Percentiles rank a stretch among this genome's conserved stretches.
These are phyloP conservation scores for Daldinia sp. DNA, from an alignment of 2,329 filamentous ascomycete genomes.

Conservation along the genomic window DNA sequence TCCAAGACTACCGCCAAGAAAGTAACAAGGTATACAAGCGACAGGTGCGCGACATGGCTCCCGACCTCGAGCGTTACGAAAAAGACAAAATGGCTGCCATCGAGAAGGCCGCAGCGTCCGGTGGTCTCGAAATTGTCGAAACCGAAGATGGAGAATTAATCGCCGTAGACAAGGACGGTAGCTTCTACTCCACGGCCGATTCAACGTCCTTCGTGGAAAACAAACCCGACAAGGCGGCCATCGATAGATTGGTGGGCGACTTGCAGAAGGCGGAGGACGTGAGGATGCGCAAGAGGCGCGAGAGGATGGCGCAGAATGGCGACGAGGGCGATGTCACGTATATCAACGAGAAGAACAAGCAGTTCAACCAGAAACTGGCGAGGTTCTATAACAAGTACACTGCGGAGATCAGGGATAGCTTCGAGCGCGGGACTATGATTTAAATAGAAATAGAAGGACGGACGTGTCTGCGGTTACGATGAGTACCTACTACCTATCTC, in stretches of 20 bases:
- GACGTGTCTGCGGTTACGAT: too few species aligned
- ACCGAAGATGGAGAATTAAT: constrained; percentile 95
- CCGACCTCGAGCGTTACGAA: constrained; percentile 85
- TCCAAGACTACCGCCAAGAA: constrained; percentile 87
- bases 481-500: too few species aligned
- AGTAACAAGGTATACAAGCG: constrained; percentile 93
- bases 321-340: constrained; percentile 94
- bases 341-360: constrained; percentile 99
- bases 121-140: constrained; percentile 91
- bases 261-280: constrained; percentile 88
- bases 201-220: constrained; percentile 83
- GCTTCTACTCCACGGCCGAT: constrained; percentile 89
- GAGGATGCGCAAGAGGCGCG: constrained; percentile 83
- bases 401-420: constrained; percentile 93
- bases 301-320: constrained; percentile 78
- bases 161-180: constrained; percentile 89
- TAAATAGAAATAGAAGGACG: constrained; percentile 54
- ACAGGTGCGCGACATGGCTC: constrained; percentile 79
- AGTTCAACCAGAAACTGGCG: constrained; percentile 97
- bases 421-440: constrained; percentile 96
- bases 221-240: constrained; percentile 84
- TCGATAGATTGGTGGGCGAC: constrained; percentile 88
- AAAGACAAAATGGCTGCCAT: constrained; percentile 85
- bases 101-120: constrained; percentile 82
- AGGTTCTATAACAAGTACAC: constrained; percentile 99